Evolutionary conservation across 148 eudicot genomes (phyloP), one percentile per base, ranked within the genome.

Genomic region (Oxyria digyna): DNA sequence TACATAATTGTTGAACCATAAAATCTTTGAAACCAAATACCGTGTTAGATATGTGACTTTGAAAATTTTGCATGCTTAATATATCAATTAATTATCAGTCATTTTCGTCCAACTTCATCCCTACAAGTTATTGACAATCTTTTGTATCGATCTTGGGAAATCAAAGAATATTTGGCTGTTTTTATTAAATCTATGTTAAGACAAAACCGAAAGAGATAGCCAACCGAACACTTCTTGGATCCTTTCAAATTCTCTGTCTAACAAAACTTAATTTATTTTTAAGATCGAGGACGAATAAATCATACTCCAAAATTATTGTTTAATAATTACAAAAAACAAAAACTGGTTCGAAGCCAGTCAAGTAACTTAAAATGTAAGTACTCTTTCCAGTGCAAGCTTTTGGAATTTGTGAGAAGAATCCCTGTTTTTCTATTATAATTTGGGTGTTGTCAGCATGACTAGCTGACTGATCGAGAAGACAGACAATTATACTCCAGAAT

Each of bases 401-500:
- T 59, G 65, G 65, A 59, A 59, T 59, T 59, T 59, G n/a, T 31
- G 37, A 31, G 65, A 59, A 59, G 65, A 59, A 59, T 59, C 65
- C 65, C 20, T 59, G 65, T 59, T 59, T 59, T 29, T 26, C 65
- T 29, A n/a, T n/a, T n/a, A n/a, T n/a, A n/a, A n/a, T n/a, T n/a
- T n/a, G n/a, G n/a, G n/a, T n/a, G n/a, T n/a, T n/a, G n/a, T n/a
- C n/a, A n/a, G n/a, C n/a, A n/a, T n/a, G n/a, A n/a, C n/a, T n/a
- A n/a, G n/a, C n/a, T n/a, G n/a, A n/a, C n/a, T n/a, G n/a, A n/a
- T n/a, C n/a, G n/a, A n/a, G n/a, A n/a, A n/a, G n/a, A n/a, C n/a
- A n/a, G n/a, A 29, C 65, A 59, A 59, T 59, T 59, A 59, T 59
- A 59, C 65, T 38, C 65, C 18, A 59, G 9, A 59, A 31, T 59